These are phyloP conservation scores for Neurospora sp. DNA, from an alignment of 495 filamentous ascomycete species.

Conservation along the genomic window DNA sequence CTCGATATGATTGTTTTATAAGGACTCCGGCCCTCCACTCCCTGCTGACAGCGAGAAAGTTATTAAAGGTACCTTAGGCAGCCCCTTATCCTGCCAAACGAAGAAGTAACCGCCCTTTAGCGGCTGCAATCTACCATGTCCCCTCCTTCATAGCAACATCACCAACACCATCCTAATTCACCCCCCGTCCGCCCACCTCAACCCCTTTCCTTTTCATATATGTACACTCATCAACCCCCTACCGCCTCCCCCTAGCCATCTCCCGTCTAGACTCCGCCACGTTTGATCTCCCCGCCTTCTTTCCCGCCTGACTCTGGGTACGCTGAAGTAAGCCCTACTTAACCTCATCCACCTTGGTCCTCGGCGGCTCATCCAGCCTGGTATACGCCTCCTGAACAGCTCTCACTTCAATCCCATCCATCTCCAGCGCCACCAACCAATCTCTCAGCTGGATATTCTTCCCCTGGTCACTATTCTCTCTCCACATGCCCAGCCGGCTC, in stretches of 20 bases:
- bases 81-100: not conserved
- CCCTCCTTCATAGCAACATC: too few relatives aligned
- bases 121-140: not conserved
- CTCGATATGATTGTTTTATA: too few relatives aligned
- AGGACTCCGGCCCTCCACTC: not conserved
- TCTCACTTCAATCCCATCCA: conserved; percentile 45
- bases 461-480: conserved; percentile 52
- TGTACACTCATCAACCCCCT: not conserved
- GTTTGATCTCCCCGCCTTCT: not conserved
- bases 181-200: not conserved
- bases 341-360: not conserved
- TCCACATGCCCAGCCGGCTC: conserved; percentile 46
- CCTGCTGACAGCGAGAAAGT: not conserved
- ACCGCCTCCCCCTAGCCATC: not conserved
- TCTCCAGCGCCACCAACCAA: conserved; percentile 54
- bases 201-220: not conserved
- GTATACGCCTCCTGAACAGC: conserved; percentile 45
- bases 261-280: not conserved
- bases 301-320: not conserved
- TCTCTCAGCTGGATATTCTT: conserved; percentile 61
- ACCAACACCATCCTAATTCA: too few relatives aligned
- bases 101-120: not conserved
- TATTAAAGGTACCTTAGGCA: not conserved
- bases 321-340: not conserved
- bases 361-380: conserved; percentile 34